Base-by-base conservation (phyloP, 805 yeast species). In the Suhomyces prunicola region DNA sequence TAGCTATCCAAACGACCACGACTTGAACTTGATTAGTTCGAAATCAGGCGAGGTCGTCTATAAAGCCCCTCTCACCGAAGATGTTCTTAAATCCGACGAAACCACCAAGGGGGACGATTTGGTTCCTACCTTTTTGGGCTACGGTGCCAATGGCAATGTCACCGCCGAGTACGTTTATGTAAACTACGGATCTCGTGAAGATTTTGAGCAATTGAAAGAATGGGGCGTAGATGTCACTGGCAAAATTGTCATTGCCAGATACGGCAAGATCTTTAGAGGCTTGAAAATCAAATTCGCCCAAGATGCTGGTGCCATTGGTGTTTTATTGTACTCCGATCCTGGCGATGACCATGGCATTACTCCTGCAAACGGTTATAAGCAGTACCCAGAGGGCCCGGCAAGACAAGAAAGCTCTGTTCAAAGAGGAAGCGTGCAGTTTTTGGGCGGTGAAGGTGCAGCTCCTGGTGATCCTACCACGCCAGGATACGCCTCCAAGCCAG, bases 391-490 rank as follows among this genome's bases (percentile, higher is more conserved):
- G 4, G 91, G 91, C 0, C 83, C 84, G 3, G 88, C 90, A 1
- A 76, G 90, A 60, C 84, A 82, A 57, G 82, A 83, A 36, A 71
- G 79, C 50, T 74, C 85, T 7, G 80, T 87, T 26, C 84, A 84
- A 60, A 74, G 88, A 62, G 87, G 84, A 2, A 78, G 88, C 7
- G 85, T 81, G 0, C 82, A 77, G 54, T 83, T 73, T 55, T 73
- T 84, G 52, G 78, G 83, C 3, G 81, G 80, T n/a, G 57, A 61
- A 5, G 76, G 75, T 6, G 62, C 72, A 31, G 75, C 76, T 48
- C 90, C 91, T 0, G 92, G 92, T 10, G 93, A 87, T 63, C 92
- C 92, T 35, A 84, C 91, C 0, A 85, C 91, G 2, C 89, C 90
- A 6, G 90, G 89, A 3, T 82, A 81, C 70, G 79, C 89, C 1